These are phyloP conservation scores for Phytophthora cactorum DNA, from an alignment of 352 stramenopile species.

Conservation along the genomic window DNA sequence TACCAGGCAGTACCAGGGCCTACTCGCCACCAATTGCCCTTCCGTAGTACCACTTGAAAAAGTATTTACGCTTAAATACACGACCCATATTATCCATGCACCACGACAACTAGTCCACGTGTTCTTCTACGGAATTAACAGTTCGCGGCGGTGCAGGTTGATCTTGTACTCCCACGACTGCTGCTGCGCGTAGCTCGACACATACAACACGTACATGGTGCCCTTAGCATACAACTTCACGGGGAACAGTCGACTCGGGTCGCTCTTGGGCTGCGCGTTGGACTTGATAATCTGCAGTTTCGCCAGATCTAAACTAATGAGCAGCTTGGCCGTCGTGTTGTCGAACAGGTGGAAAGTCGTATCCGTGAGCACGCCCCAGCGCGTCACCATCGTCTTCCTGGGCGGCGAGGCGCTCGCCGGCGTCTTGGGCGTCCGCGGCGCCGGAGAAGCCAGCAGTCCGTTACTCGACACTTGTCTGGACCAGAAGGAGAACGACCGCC, in stretches of 20 bases:
- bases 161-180: conserved; percentile 86
- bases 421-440: conserved; percentile 38
- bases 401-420: conserved; percentile 52
- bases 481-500: conserved; percentile 71
- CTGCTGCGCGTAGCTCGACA: conserved; percentile 80
- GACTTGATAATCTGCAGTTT: conserved; percentile 84
- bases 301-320: conserved; percentile 74
- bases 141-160: conserved; percentile 66
- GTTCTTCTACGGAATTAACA: conserved; percentile 66
- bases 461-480: conserved; percentile 55
- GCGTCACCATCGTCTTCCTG: conserved; percentile 66
- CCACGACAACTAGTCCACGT: background rate
- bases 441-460: conserved; percentile 46
- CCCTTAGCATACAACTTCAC: conserved; percentile 78
- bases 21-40: no score
- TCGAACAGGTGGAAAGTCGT: conserved; percentile 83
- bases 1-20: no score
- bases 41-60: no score
- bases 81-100: conserved; percentile 17
- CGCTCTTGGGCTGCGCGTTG: conserved; percentile 47
- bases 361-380: conserved; percentile 84
- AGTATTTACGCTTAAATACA: conserved; percentile 30
- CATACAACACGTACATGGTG: conserved; percentile 76
- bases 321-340: conserved; percentile 72
- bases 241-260: conserved; percentile 64